Evolutionary conservation across 345 rosid species (phyloP), one percentile per base, ranked within the genome.

Genomic region (Orychophragmus violaceus): DNA sequence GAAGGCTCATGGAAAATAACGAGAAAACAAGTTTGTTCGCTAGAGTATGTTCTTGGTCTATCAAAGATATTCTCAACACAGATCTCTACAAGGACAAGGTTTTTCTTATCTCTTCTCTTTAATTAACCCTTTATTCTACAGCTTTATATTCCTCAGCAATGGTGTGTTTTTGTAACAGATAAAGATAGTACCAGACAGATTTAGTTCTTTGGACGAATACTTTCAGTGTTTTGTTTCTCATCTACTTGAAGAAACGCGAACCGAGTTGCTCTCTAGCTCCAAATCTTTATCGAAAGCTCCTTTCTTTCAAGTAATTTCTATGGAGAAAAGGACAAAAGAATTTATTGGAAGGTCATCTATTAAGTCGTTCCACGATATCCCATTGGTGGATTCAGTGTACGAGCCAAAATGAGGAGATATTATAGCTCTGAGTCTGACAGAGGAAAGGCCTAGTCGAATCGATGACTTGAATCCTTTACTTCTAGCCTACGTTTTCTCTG

Each of bases 401-500:
- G 6, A 62, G 45, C 85, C 85, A 5, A 62, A 52, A 13, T 8
- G 24, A 23, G 81, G 85, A 35, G 23, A 1, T 5, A 14, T 77
- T 16, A 37, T 79, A 39, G 78, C 79, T 6, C 28, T 82, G 79
- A 82, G 18, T 74, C 67, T 79, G n/a, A 65, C 81, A 7, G 50
- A 37, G 46, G 74, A 36, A 21, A 68, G 52, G 17, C 78, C 79
- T 12, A 74, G 70, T 29, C 16, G 65, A 25, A 33, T 62, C 39
- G 60, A 60, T 30, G 78, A 82, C 25, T 53, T 79, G 59, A 60
- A 57, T 22, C 62, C 71, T 16, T 46, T 42, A 36, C 36, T 56
- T 63, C 27, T 79, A 2, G 82, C 79, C 9, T 74, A 55, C n/a
- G 83, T 77, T 5, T 10, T 3, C 19, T 16, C 14, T 2, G 14